Base-by-base conservation (phyloP, 1,139 yeast species). In the Saccharomyces hybrid region DNA sequence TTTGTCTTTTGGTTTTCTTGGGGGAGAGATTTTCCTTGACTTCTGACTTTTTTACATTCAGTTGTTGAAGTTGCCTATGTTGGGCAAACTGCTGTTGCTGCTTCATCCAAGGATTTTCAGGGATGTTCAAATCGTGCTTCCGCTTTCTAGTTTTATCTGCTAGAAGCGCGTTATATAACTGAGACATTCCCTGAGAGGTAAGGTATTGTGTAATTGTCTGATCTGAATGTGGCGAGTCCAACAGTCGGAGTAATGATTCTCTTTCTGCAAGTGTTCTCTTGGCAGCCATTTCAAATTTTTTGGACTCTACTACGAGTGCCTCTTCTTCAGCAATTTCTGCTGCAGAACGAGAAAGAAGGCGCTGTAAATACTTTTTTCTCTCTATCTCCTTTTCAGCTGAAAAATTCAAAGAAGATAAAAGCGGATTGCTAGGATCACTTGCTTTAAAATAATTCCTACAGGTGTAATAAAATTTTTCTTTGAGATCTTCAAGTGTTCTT, bases 241-340 rank as follows among this genome's bases (percentile, higher is more conserved):
- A 75, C 41, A 90, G 74, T 13, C 88, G 82, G 54, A 93, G 75
- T 47, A 95, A 73, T 54, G 88, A 86, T 2, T 90, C 85, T 62
- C 99, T 79, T 70, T 93, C 99, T 52, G 78, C 74, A 55, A 91
- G 78, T 79, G 93, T 87, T 67, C 88, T 86, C 73, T 89, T 91
- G 0, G 98, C 96, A 1, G 96, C 90, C 56, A 91, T 81, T 66
- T 93, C 99, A 59, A 93, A 88, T 61, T 95, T 82, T 55, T 96
- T 81, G 1, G 98, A 95, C 68, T 93, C 99, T 49, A 91, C 84
- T 3, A 93, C 89, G 52, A 93, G 75, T 0, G 96, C 89, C 69
- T 95, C 98, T 70, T 93, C 99, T 70, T 93, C 99, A 0, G 99
- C 98, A 47, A 93, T 88, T 68, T 93, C 99, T 0, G 97, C 96